Evolutionary conservation across 2,329 filamentous ascomycete species (phyloP), one percentile per base, ranked within the genome.

Genomic region (Lachnellula suecica): DNA sequence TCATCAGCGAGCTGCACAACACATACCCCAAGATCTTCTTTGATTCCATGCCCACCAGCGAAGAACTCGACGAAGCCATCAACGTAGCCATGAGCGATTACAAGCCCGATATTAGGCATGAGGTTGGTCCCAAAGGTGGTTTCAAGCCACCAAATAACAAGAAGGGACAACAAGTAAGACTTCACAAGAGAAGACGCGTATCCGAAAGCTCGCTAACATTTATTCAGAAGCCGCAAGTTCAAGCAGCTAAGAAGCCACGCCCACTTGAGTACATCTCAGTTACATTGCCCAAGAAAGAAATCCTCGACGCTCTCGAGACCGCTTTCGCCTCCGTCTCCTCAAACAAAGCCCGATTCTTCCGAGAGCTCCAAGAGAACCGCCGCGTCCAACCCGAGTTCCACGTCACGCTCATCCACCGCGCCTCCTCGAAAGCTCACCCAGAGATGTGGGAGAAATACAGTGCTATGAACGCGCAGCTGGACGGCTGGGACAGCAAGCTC

Each of bases 321-420:
- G 74, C 87, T 13, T 97, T 99, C 69, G 73, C 75, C 20, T 72
- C 74, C 5, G 71, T 77, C 5, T 68, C 71, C 2, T 63, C 81
- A 0, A 71, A 83, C 15, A 76, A 74, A 27, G 74, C 82, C n/a
- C 77, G 74, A 20, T 85, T 96, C 65, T 99, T 89, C 74, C 82
- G 80, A 62, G 82, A 89, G 52, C 79, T 99, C 29, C 82, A 88
- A 68, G 79, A 87, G 60, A 80, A 78, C 2, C 80, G 86, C 19
- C 88, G 94, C 49, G 73, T 97, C 5, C 93, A 97, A 70, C 67
- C 79, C n/a, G 79, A 85, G 37, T 99, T 97, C 69, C 94, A 99
- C 68, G 89, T 99, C 52, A 99, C 94, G 0, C 80, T 99, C 35
- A 91, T 97, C 69, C 94, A 99, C 70, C 85, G 87, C 43, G 84